Evolutionary conservation across 441 rosid species (phyloP), one percentile per base, ranked within the genome.

Genomic region (Kokia cookei): DNA sequence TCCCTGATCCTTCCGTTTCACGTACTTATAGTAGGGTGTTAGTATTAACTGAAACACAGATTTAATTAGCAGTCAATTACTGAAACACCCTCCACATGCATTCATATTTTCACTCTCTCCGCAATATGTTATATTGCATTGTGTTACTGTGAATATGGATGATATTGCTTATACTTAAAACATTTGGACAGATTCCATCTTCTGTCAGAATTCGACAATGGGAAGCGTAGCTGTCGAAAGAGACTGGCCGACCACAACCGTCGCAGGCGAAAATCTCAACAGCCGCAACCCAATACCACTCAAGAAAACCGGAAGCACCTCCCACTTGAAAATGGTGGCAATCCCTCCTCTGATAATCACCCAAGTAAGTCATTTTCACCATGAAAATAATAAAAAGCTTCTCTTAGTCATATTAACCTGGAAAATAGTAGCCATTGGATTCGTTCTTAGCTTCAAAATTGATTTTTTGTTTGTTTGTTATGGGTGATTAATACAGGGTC

Each of bases 241-340:
- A 83, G 99, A 70, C 75, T 96, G 74, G 97, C 98, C 0, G 99
- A 96, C 86, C 99, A 96, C 83, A 96, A 96, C 73, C 93, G 97
- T 7, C 93, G 98, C 43, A 82, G 99, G 71, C 81, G 99, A 70
- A 96, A 96, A 77, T 89, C 97, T 15, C 89, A 89, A 76, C 88
- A 80, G 53, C 88, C 78, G 53, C 85, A 74, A 15, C 81, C 43
- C 50, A 76, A 71, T 1, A 74, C 27, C 67, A 78, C 42, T 71
- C 86, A 78, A 62, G 93, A 88, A 22, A 74, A 74, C 55, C 84
- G 60, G 71, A 92, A 86, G 75, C 74, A 82, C 1, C 80, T 73
- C 1, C 82, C 66, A 32, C 76, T 68, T 0, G 87, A 84, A 61
- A 80, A 37, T 62, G 72, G 73, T 42, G 68, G 66, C 53, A 79